These are phyloP conservation scores for Rosellinia necatrix DNA, from an alignment of 2,329 filamentous ascomycete species.

Conservation along the genomic window DNA sequence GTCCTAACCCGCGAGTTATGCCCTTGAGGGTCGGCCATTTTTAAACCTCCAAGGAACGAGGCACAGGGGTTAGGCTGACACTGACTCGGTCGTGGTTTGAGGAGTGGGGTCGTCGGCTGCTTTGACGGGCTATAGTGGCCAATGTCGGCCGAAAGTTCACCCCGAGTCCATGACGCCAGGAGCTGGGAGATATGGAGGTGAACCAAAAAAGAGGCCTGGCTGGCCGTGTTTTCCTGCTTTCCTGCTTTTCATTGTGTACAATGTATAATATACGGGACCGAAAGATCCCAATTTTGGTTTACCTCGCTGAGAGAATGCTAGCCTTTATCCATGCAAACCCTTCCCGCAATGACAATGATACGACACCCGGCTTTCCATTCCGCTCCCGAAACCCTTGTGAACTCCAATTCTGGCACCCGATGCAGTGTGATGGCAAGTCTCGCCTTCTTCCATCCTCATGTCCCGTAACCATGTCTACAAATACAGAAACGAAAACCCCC, in stretches of 20 bases:
- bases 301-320: constrained; percentile 12
- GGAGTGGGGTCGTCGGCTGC: constrained; percentile 20
- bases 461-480: constrained; percentile 15
- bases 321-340: constrained; percentile 11
- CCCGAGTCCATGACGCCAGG: not conserved
- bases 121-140: not conserved
- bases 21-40: not conserved
- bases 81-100: not conserved
- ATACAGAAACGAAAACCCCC: constrained; percentile 9
- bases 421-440: not conserved
- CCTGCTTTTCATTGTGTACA: not conserved
- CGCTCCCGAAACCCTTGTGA: constrained; percentile 2
- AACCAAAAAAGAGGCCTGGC: too few species aligned
- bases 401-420: constrained; percentile 3
- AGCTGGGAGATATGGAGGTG: not conserved
- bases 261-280: constrained; percentile 14
- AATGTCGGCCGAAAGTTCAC: constrained; percentile 18
- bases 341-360: constrained; percentile 9
- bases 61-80: not conserved
- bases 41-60: constrained; percentile 4
- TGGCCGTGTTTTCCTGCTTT: not conserved
- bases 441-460: not conserved
- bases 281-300: constrained; percentile 17
- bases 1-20: not conserved
- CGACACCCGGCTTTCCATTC: constrained; percentile 13